These are phyloP conservation scores for Arthrobotrys iridis DNA, from an alignment of 2,329 filamentous ascomycete genomes.

Conservation along the genomic window DNA sequence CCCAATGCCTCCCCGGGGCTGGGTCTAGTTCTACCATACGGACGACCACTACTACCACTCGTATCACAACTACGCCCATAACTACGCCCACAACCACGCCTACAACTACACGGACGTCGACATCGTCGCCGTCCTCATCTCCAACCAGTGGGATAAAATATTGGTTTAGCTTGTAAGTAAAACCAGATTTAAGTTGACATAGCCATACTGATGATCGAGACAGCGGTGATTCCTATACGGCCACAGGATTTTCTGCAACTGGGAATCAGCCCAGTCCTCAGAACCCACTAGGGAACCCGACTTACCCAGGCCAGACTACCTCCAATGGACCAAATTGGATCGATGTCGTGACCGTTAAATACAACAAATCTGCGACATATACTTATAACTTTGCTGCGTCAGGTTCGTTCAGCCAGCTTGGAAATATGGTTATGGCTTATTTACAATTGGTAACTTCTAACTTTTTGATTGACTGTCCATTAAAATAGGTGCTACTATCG, in stretches of 20 bases:
- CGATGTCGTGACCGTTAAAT: slow-evolving; percentile 32
- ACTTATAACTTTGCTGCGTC: slow-evolving; percentile 38
- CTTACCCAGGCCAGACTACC: slow-evolving; percentile 30
- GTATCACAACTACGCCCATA: slow-evolving; percentile 5
- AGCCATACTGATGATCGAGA: not conserved
- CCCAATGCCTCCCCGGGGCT: slow-evolving; percentile 55
- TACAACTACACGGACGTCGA: slow-evolving; percentile 13
- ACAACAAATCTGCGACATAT: slow-evolving; percentile 17
- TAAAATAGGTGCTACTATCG: slow-evolving; percentile 23
- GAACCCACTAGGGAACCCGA: slow-evolving; percentile 33
- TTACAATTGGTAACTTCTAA: not conserved
- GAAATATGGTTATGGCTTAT: not conserved
- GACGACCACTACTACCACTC: slow-evolving; percentile 8
- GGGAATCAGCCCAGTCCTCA: slow-evolving; percentile 17
- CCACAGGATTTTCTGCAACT: slow-evolving; percentile 23
- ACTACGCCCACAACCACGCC: not conserved
- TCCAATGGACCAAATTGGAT: slow-evolving; percentile 40
- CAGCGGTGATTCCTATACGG: slow-evolving; percentile 33
- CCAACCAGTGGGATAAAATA: slow-evolving; percentile 22
- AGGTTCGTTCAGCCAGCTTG: slow-evolving; percentile 2
- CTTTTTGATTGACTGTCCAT: not conserved
- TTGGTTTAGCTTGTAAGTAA: slow-evolving; percentile 44
- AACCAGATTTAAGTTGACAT: not conserved
- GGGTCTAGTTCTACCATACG: not conserved
- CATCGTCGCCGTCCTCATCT: not conserved